Evolutionary conservation across 768 basidiomycete species (phyloP).

Genomic region (Psilocybe tampanensis): DNA sequence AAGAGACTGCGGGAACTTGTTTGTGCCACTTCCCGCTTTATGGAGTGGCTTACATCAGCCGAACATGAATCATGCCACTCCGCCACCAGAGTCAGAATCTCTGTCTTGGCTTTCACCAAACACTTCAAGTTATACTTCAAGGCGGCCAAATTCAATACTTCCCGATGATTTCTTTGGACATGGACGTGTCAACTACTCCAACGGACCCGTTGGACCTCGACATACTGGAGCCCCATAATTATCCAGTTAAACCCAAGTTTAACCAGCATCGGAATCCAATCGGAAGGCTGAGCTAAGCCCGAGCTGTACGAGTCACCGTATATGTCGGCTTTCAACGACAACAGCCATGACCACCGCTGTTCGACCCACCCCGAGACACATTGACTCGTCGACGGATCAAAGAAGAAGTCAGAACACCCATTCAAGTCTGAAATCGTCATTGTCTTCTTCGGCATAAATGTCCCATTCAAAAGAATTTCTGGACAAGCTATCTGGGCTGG

Average conservation of each 20-base stretch:
- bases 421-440: neutral
- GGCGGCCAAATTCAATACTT: too few species aligned
- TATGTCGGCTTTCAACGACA: neutral
- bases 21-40: slow-evolving; percentile 15
- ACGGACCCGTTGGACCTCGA: too few species aligned
- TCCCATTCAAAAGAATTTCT: too few species aligned
- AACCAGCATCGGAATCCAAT: neutral
- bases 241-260: neutral
- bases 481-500: too few species aligned
- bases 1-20: slow-evolving; percentile 14
- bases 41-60: slow-evolving; percentile 17
- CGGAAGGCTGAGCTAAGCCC: neutral
- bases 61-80: slow-evolving; percentile 4
- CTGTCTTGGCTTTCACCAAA: neutral
- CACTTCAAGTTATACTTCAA: too few species aligned
- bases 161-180: too few species aligned
- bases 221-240: too few species aligned
- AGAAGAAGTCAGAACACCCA: neutral
- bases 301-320: neutral
- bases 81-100: neutral
- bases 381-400: neutral
- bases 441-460: neutral
- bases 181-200: too few species aligned
- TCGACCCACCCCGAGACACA: neutral
- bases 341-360: neutral